A percentile compares a stretch with the other conserved stretches of the same genome.
phyloP scores from a whole-genome alignment of 2,329 filamentous ascomycete genomes.

The Aureobasidium mangrovei region DNA sequence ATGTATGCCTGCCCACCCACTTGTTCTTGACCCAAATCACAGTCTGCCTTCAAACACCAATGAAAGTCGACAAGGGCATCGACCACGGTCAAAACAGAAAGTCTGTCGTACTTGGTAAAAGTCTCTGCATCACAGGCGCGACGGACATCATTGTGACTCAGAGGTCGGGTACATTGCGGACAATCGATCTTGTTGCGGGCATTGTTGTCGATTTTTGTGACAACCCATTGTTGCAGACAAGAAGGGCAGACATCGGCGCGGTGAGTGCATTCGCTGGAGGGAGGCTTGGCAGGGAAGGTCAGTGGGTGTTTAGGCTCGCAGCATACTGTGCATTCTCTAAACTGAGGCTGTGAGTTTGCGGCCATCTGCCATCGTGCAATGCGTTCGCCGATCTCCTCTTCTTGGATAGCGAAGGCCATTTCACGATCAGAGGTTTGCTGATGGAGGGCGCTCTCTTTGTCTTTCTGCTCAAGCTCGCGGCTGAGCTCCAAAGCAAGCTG shows the following conservation, averaged over 20 bases:
- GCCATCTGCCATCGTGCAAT: neutral
- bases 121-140: slow-evolving; percentile 37
- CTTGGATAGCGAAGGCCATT: neutral
- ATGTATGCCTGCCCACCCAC: slow-evolving; percentile 27
- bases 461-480: neutral
- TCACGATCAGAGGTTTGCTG: neutral
- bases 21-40: slow-evolving; percentile 43
- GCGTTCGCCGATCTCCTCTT: neutral
- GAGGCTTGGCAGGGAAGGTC: slow-evolving; percentile 27
- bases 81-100: slow-evolving; percentile 38
- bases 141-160: slow-evolving; percentile 40
- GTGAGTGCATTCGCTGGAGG: slow-evolving; percentile 30
- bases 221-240: slow-evolving; percentile 34
- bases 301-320: slow-evolving; percentile 24
- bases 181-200: slow-evolving; percentile 44
- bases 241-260: slow-evolving; percentile 27
- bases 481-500: neutral
- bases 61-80: slow-evolving; percentile 39
- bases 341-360: neutral
- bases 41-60: slow-evolving; percentile 45
- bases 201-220: slow-evolving; percentile 28
- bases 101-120: slow-evolving; percentile 40
- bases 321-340: slow-evolving; percentile 29
- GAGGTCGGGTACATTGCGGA: slow-evolving; percentile 40
- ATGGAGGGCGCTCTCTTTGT: neutral